Percentiles rank a stretch among this genome's conserved stretches.
phyloP scores from a whole-genome alignment of 2,329 filamentous ascomycete species.

The Colletotrichum sp. region DNA sequence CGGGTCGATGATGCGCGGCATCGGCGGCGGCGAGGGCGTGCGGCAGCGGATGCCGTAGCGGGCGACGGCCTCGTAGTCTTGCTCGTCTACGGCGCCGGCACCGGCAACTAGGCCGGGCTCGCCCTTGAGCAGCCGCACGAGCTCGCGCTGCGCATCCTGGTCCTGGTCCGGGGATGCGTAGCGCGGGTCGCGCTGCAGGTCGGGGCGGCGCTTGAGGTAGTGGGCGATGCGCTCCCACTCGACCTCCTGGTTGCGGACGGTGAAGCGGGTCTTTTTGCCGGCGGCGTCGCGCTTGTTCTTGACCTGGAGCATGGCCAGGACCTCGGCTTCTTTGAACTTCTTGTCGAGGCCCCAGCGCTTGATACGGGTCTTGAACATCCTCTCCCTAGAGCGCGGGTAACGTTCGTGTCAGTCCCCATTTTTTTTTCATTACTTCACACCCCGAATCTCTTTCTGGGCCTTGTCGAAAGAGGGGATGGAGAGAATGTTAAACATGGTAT shows the following conservation, averaged over 20 bases:
- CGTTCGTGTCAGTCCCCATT: neutral
- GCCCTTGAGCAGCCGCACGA: neutral
- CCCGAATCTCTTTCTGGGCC: neutral
- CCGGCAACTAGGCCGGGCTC: neutral
- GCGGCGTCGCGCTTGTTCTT: neutral
- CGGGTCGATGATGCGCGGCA: neutral
- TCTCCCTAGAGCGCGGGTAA: neutral
- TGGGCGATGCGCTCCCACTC: neutral
- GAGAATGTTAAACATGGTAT: neutral
- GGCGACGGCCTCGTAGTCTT: neutral
- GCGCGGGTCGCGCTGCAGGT: neutral
- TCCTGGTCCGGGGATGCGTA: neutral
- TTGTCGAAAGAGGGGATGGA: neutral
- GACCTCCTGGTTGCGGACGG: neutral
- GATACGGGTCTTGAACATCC: slow-evolving; percentile 2
- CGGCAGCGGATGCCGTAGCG: neutral
- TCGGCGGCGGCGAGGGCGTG: neutral
- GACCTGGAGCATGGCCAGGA: neutral
- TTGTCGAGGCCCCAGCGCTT: slow-evolving; percentile 2
- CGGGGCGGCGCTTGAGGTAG: neutral
- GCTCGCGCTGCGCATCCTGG: neutral
- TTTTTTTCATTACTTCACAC: neutral
- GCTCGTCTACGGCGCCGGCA: neutral
- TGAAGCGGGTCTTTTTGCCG: neutral
- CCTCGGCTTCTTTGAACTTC: slow-evolving; percentile 6